Conservation (phyloP, 2,329 filamentous ascomycete species). For the Daldinia sp. region DNA sequence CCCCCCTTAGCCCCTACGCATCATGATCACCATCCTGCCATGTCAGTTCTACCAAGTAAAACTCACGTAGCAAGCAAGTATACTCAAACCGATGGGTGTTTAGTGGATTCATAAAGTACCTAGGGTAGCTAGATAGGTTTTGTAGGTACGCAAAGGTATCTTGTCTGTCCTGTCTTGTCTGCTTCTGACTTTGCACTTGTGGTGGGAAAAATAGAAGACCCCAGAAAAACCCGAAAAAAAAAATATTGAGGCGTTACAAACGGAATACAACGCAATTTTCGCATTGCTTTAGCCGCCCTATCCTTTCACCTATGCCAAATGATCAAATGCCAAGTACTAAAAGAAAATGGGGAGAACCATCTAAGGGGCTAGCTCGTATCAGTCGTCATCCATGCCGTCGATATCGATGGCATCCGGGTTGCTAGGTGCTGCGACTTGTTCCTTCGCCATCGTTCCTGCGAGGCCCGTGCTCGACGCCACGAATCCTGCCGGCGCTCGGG, state of each 20-base stretch:
- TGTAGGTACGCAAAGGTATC: conserved; percentile 8
- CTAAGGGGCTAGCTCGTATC: conserved; percentile 29
- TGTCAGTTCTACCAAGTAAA: neutral
- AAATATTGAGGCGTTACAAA: conserved; percentile 12
- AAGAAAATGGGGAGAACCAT: neutral
- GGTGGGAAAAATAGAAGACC: neutral
- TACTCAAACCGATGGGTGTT: neutral
- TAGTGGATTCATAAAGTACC: conserved; percentile 1
- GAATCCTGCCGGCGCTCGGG: conserved; percentile 88
- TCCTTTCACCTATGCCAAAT: conserved; percentile 8
- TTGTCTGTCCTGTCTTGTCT: too few species aligned
- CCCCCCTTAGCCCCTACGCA: neutral
- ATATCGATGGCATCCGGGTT: conserved; percentile 90
- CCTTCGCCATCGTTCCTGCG: conserved; percentile 63
- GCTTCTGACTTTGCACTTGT: neutral
- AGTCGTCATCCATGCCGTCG: conserved; percentile 73
- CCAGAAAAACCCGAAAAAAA: conserved; percentile 1
- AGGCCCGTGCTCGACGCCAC: conserved; percentile 84
- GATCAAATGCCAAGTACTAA: conserved; percentile 31
- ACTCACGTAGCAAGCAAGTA: neutral
- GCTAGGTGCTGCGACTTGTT: conserved; percentile 55
- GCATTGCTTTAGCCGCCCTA: neutral
- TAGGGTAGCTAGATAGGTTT: conserved; percentile 10
- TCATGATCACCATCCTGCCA: neutral
- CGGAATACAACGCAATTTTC: conserved; percentile 10